phyloP scores from a whole-genome alignment of 768 basidiomycete species.

The Thelephora ganbajun region DNA sequence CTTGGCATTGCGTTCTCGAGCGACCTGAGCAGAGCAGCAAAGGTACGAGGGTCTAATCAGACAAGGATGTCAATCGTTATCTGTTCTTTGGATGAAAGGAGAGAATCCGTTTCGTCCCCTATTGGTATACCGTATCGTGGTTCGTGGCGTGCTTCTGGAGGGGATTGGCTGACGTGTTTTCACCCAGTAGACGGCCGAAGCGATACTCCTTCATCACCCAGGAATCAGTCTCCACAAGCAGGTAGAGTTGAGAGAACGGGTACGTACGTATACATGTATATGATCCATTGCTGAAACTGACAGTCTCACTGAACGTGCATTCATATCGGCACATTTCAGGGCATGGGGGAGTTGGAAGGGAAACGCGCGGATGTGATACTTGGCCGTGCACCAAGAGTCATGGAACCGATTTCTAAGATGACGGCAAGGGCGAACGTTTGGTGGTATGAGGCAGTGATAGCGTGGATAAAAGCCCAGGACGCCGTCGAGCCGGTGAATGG shows the following conservation, averaged over 20 bases:
- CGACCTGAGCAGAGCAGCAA: slow-evolving; percentile 53
- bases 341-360: slow-evolving; percentile 52
- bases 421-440: slow-evolving; percentile 36
- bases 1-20: slow-evolving; percentile 57
- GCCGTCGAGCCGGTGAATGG: slow-evolving; percentile 5
- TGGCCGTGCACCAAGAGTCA: slow-evolving; percentile 9
- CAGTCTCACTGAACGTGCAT: neutral
- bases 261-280: slow-evolving; percentile 18
- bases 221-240: slow-evolving; percentile 27
- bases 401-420: slow-evolving; percentile 29
- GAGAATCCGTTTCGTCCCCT: no score
- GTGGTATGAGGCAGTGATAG: slow-evolving; percentile 40
- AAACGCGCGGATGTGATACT: slow-evolving; percentile 9
- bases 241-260: slow-evolving; percentile 49
- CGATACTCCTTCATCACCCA: slow-evolving; percentile 42
- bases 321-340: slow-evolving; percentile 20
- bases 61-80: no score
- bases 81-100: no score
- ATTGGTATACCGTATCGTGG: no score
- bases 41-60: slow-evolving; percentile 31
- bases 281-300: neutral
- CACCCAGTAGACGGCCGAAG: slow-evolving; percentile 43
- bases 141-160: no score
- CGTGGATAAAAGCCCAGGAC: slow-evolving; percentile 2
- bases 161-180: neutral